Conservation (phyloP, 345 rosid species). For the Litchi chinensis region DNA sequence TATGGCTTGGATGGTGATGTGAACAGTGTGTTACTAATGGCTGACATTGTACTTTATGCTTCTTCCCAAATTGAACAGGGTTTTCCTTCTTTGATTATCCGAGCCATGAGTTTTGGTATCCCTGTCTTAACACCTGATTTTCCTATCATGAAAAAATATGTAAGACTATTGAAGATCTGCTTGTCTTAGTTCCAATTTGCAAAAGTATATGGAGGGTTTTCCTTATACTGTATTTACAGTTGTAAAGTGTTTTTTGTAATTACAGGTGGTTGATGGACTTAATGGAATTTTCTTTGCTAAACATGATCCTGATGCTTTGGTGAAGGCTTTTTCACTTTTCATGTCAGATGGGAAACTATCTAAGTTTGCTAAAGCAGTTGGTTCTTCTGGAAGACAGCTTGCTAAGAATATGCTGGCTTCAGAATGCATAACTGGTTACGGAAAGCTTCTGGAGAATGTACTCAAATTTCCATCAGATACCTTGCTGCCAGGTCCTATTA, state of each 20-base stretch:
- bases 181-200: conserved; percentile 23
- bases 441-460: conserved; percentile 72
- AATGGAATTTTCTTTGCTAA: conserved; percentile 69
- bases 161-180: conserved; percentile 35
- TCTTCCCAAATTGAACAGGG: conserved; percentile 95
- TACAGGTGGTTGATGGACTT: conserved; percentile 71
- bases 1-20: conserved; percentile 78
- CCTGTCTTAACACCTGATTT: conserved; percentile 78
- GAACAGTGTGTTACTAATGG: conserved; percentile 67
- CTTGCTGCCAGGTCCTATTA: conserved; percentile 63
- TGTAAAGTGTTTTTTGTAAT: conserved; percentile 22
- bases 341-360: conserved; percentile 80
- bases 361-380: conserved; percentile 65
- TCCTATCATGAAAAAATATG: conserved; percentile 76
- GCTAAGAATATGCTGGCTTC: conserved; percentile 81
- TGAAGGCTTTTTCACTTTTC: conserved; percentile 69
- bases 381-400: conserved; percentile 74
- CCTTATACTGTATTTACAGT: conserved; percentile 7
- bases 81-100: conserved; percentile 77
- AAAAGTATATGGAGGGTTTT: neutral
- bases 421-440: conserved; percentile 77
- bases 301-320: conserved; percentile 67
- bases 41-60: conserved; percentile 87
- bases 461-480: conserved; percentile 79
- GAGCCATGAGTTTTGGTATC: conserved; percentile 89